Percentiles rank a stretch among this genome's conserved stretches.
These are phyloP conservation scores for Pyronema omphalodes DNA, from an alignment of 495 filamentous ascomycete genomes.

Conservation along the genomic window DNA sequence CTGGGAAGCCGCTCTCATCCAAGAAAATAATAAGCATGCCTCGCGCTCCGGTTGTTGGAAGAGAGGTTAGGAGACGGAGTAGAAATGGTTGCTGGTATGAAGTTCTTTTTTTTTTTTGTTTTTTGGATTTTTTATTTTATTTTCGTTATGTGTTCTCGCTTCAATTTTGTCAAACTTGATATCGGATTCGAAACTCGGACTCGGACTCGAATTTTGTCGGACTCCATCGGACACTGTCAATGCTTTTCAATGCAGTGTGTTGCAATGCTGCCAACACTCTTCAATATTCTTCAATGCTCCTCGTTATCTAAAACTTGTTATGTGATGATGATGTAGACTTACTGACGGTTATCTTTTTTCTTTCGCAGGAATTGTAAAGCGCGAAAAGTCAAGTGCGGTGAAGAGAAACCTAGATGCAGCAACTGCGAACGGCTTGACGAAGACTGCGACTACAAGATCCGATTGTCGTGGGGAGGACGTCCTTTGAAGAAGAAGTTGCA, in stretches of 20 bases:
- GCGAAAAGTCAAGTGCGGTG: slow-evolving; percentile 75
- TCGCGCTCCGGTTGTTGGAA: slow-evolving; percentile 25
- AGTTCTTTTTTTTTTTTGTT: slow-evolving; percentile 2
- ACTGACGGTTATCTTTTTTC: not conserved
- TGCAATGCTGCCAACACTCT: too few relatives aligned
- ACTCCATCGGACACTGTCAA: not conserved
- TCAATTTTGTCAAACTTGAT: not conserved
- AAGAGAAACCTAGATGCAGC: slow-evolving; percentile 57
- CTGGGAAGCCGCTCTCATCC: not conserved
- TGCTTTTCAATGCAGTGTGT: too few relatives aligned
- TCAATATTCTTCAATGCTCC: too few relatives aligned
- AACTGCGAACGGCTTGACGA: slow-evolving; percentile 65
- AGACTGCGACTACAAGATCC: slow-evolving; percentile 68
- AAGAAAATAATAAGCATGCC: slow-evolving; percentile 12
- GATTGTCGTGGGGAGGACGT: slow-evolving; percentile 68
- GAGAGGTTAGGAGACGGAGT: slow-evolving; percentile 39
- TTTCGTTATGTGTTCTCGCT: not conserved
- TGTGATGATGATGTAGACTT: not conserved
- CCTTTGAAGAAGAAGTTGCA: slow-evolving; percentile 32
- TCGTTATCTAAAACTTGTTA: too few relatives aligned
- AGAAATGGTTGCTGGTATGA: slow-evolving; percentile 73
- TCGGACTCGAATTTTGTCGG: not conserved
- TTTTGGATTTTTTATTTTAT: not conserved
- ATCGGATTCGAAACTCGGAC: not conserved
- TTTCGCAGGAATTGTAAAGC: slow-evolving; percentile 57